These are phyloP conservation scores for Taiozyma sp. DNA, from an alignment of 1,139 yeast genomes.

Conservation along the genomic window DNA sequence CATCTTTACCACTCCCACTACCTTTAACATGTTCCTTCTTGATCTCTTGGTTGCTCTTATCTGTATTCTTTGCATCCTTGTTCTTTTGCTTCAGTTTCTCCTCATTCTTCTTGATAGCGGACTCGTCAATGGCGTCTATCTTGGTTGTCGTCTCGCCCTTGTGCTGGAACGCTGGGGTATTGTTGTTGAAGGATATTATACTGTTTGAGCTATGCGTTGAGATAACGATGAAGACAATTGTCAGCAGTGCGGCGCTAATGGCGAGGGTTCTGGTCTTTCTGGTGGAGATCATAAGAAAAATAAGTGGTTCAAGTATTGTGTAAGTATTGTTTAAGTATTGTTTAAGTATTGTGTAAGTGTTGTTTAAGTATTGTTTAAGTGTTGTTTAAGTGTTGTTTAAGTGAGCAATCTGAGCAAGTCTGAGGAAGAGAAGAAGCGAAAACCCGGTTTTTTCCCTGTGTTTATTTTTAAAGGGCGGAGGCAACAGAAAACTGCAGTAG, in stretches of 20 bases:
- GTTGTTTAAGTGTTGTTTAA: not conserved
- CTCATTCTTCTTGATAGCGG: slow-evolving; percentile 19
- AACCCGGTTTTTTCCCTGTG: not conserved
- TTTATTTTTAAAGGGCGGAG: not conserved
- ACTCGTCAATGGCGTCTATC: slow-evolving; percentile 17
- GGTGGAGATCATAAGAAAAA: slow-evolving; percentile 12
- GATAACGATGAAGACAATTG: slow-evolving; percentile 17
- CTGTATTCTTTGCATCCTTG: slow-evolving; percentile 5
- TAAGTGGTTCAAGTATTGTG: no score
- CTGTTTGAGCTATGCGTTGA: slow-evolving; percentile 12
- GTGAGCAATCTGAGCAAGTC: not conserved
- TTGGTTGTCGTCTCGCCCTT: slow-evolving; percentile 14
- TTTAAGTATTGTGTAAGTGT: no score
- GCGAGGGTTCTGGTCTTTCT: slow-evolving; percentile 21
- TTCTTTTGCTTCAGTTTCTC: slow-evolving; percentile 16
- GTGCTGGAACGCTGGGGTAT: slow-evolving; percentile 1
- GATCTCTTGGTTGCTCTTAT: slow-evolving; percentile 2
- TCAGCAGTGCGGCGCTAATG: slow-evolving; percentile 19
- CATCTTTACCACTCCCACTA: not conserved
- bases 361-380: not conserved
- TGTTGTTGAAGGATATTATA: not conserved
- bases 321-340: no score
- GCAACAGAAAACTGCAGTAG: no score
- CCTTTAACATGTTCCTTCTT: not conserved
- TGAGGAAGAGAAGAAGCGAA: not conserved